Evolutionary conservation across 139 green algal genomes (phyloP).

Genomic region (Diplosphaera chodatii): DNA sequence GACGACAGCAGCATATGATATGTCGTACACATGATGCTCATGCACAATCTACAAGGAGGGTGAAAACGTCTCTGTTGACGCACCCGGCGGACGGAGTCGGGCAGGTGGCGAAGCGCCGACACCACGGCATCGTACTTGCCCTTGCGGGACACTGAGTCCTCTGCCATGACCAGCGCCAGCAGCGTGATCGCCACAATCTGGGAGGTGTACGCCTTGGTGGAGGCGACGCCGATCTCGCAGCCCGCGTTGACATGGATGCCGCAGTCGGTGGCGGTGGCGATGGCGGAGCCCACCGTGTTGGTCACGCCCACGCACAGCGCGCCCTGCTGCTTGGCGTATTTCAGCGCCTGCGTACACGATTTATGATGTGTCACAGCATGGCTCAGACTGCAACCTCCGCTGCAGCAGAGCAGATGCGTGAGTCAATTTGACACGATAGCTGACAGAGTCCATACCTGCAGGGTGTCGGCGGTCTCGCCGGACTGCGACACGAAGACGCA

Average conservation of each 20-base stretch:
- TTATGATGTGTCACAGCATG: too few relatives aligned
- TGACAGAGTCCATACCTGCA: too few relatives aligned
- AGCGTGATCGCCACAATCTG: constrained; percentile 68
- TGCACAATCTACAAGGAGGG: too few relatives aligned
- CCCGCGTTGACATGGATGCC: constrained; percentile 73
- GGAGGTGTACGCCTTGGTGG: constrained; percentile 59
- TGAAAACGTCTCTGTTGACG: too few relatives aligned
- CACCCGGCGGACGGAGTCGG: constrained; percentile 32
- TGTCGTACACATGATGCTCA: too few relatives aligned
- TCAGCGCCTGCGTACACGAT: constrained; percentile 40
- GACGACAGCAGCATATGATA: too few relatives aligned
- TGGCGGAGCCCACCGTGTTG: constrained; percentile 76
- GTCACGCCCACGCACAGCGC: constrained; percentile 74
- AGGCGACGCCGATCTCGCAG: constrained; percentile 71
- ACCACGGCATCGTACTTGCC: constrained; percentile 54
- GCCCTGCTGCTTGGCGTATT: constrained; percentile 49
- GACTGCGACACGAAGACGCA: constrained; percentile 52
- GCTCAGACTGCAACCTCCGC: too few relatives aligned
- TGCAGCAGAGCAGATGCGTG: too few relatives aligned
- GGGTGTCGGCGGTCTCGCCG: constrained; percentile 75
- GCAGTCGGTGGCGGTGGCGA: constrained; percentile 61
- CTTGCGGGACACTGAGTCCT: constrained; percentile 49
- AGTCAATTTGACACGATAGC: too few relatives aligned
- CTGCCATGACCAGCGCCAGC: constrained; percentile 58
- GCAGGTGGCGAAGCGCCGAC: constrained; percentile 43